Conservation (phyloP, 1,284 basidiomycete species). For the Exobasidium cylindrosporum region DNA sequence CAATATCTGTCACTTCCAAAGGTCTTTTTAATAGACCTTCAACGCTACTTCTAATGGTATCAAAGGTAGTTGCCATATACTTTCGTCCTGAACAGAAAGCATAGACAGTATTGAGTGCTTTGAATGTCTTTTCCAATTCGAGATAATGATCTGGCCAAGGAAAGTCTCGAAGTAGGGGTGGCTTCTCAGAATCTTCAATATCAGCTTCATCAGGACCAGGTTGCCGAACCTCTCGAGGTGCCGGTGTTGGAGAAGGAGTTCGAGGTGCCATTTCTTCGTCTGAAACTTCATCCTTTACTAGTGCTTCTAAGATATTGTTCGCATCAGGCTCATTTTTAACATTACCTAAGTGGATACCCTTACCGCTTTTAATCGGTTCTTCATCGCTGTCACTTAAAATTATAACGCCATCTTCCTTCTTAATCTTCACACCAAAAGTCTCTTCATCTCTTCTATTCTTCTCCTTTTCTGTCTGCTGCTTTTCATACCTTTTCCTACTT, state of each 20-base stretch:
- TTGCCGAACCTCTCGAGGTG: neutral
- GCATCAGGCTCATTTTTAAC: neutral
- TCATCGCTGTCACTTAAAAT: slow-evolving; percentile 5
- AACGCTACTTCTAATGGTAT: slow-evolving; percentile 71
- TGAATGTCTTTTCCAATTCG: slow-evolving; percentile 56
- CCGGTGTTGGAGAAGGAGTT: neutral
- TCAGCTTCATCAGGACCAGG: neutral
- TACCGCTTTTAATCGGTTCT: neutral
- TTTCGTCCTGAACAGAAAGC: slow-evolving; percentile 81
- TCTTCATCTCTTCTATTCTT: neutral
- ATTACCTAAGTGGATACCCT: neutral
- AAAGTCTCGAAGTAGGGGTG: slow-evolving; percentile 14
- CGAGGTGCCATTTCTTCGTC: neutral
- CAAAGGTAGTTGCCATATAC: slow-evolving; percentile 76
- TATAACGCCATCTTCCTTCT: slow-evolving; percentile 1
- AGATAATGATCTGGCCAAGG: slow-evolving; percentile 56
- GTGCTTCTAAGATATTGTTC: neutral
- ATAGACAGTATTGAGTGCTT: slow-evolving; percentile 85
- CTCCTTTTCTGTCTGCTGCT: neutral
- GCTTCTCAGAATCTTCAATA: slow-evolving; percentile 5
- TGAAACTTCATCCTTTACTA: neutral
- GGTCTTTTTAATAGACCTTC: slow-evolving; percentile 73
- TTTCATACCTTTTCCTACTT: slow-evolving; percentile 1
- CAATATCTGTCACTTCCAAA: slow-evolving; percentile 72
- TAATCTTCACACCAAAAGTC: neutral